Evolutionary conservation across 495 filamentous ascomycete species (phyloP).

Genomic region (Chaetomium fimeti): DNA sequence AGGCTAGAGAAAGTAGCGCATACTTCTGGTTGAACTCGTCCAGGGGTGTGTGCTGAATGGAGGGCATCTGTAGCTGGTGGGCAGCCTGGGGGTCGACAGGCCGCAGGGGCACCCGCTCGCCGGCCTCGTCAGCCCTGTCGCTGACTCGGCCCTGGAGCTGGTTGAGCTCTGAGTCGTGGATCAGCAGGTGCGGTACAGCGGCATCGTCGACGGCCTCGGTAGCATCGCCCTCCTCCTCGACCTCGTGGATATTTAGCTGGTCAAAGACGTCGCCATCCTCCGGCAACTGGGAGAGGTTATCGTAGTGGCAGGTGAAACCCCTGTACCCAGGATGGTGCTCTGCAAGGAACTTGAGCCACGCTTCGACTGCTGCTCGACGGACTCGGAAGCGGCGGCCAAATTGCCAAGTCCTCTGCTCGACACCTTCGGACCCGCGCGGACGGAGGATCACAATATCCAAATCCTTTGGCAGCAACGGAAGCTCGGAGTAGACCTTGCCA

Average conservation of each 20-base stretch:
- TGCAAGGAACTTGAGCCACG: neutral
- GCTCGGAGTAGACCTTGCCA: conserved; percentile 9
- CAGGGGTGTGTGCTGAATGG: conserved; percentile 3
- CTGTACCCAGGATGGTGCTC: conserved; percentile 5
- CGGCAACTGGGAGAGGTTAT: conserved; percentile 5
- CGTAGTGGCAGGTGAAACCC: neutral
- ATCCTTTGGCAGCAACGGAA: neutral
- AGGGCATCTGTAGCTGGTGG: conserved; percentile 12
- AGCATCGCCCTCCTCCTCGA: neutral
- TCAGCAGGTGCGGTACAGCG: conserved; percentile 2
- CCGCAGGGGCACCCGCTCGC: neutral
- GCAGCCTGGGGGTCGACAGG: neutral
- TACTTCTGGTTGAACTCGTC: conserved; percentile 13
- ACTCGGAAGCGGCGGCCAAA: conserved; percentile 5
- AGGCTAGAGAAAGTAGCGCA: conserved; percentile 1
- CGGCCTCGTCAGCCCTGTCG: neutral
- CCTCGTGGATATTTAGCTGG: conserved; percentile 5
- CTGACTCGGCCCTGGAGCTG: neutral
- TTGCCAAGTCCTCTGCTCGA: neutral
- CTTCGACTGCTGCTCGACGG: conserved; percentile 4
- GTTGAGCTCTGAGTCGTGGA: conserved; percentile 7
- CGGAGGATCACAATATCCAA: neutral
- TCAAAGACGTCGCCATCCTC: conserved; percentile 3
- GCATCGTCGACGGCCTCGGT: neutral
- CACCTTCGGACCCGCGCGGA: neutral